Base-by-base conservation (phyloP, 2,329 filamentous ascomycete species). In the Xenosphaeropsis pyriputrescens region DNA sequence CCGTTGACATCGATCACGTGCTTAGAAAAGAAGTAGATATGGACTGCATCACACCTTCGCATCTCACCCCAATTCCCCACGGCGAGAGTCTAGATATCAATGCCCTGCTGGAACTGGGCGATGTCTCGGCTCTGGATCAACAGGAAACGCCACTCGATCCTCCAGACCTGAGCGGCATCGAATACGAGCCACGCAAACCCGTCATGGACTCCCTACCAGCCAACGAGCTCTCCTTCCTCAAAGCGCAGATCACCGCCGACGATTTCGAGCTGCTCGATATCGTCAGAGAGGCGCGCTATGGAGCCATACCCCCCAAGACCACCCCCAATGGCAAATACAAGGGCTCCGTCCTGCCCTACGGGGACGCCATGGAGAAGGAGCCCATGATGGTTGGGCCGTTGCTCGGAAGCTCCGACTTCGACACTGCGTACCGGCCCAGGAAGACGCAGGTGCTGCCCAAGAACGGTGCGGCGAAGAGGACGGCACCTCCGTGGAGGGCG, bases 21-120 rank as follows among this genome's bases (percentile, higher is more conserved):
- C 67, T 98, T n/a, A 75, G 91, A 37, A 98, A 98, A 56, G 91
- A 98, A 58, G 93, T 98, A 4, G 82, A 98, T 56, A 93, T 98
- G 85, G 83, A 94, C 52, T 98, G 91, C 55, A 61, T 96, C 32
- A 98, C 91, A 0, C 91, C 91, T 1, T 91, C 82, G 32, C 83
- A 98, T 57, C 70, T 72, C 0, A 68, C 70, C 0, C 68, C 79
- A 19, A 96, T 98, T 32, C 70, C 83, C 0, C 80, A 77, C 2
- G 91, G 93, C 29, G 88, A 96, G 59, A 86, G 76, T 43, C 58
- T 98, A 7, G 88, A 94, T 53, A 94, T 98, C 39, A 54, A 59
- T 2, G 59, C 77, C n/a, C 69, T 98, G 1, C 71, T 98, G 2
- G 69, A 69, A 1, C 91, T 84, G 55, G 82, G 84, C 4, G 48